A percentile compares a stretch with the other conserved stretches of the same genome.
Evolutionary conservation across 495 filamentous ascomycete genomes (phyloP).

Genomic region (Penicillium lividum): DNA sequence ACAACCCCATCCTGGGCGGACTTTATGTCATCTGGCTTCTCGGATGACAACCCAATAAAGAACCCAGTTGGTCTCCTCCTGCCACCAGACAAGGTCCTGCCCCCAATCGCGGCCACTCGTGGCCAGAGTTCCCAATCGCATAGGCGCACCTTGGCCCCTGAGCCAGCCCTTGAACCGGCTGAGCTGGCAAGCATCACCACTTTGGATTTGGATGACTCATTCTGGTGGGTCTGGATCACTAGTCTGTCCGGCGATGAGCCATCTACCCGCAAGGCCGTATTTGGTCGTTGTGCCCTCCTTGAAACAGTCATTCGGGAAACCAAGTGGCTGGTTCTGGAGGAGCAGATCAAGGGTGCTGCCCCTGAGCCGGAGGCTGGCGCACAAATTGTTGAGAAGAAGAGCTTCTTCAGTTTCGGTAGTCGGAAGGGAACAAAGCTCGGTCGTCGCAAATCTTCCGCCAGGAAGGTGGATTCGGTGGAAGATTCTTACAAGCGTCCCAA

Average conservation of each 20-base stretch:
- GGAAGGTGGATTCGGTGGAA: slow-evolving; percentile 48
- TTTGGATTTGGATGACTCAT: slow-evolving; percentile 89
- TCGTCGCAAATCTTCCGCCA: slow-evolving; percentile 67
- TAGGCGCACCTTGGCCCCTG: slow-evolving; percentile 62
- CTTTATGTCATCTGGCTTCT: slow-evolving; percentile 91
- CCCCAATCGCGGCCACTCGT: slow-evolving; percentile 70
- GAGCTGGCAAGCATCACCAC: slow-evolving; percentile 89
- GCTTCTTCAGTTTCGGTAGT: slow-evolving; percentile 81
- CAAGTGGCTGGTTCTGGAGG: slow-evolving; percentile 92
- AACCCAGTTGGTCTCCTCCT: slow-evolving; percentile 61
- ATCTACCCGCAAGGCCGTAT: slow-evolving; percentile 79
- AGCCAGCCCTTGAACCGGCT: slow-evolving; percentile 76
- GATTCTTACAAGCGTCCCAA: slow-evolving; percentile 53
- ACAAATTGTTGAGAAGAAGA: slow-evolving; percentile 91
- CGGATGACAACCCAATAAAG: slow-evolving; percentile 62
- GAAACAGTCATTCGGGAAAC: slow-evolving; percentile 81
- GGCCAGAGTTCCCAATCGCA: slow-evolving; percentile 90
- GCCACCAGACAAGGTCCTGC: slow-evolving; percentile 87
- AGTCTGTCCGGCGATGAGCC: slow-evolving; percentile 92
- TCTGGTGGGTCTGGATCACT: slow-evolving; percentile 99
- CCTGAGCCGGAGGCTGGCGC: slow-evolving; percentile 80
- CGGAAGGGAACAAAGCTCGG: slow-evolving; percentile 59
- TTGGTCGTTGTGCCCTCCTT: slow-evolving; percentile 88
- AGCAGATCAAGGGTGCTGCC: slow-evolving; percentile 93
- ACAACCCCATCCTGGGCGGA: slow-evolving; percentile 98